Evolutionary conservation across 306 rosid genomes (phyloP).

Genomic region (Cucurbita pepo): DNA sequence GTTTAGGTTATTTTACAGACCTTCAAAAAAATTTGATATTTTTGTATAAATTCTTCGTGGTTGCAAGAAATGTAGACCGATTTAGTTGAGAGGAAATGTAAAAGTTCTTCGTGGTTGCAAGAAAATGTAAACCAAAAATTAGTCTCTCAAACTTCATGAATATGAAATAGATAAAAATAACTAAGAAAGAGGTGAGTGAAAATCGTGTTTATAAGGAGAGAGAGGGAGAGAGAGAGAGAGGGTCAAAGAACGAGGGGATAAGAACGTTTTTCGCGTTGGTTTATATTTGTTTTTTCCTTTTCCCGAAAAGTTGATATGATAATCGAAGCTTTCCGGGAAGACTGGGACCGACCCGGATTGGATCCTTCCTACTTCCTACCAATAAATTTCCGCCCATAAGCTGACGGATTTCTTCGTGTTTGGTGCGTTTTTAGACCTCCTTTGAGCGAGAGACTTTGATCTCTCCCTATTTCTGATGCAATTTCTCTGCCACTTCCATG

Average conservation of each 20-base stretch:
- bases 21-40: background rate
- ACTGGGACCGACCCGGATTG: background rate
- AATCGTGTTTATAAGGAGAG: too few species aligned
- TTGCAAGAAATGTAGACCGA: too few species aligned
- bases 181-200: too few species aligned
- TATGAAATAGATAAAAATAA: too few species aligned
- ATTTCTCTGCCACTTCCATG: slow-evolving; percentile 4
- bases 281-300: background rate
- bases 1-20: background rate
- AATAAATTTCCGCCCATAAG: background rate
- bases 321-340: background rate
- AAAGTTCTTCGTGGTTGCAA: too few species aligned
- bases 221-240: background rate
- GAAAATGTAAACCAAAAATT: too few species aligned
- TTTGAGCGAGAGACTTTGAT: background rate
- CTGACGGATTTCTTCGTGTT: background rate
- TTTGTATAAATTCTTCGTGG: background rate
- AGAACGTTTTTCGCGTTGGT: background rate
- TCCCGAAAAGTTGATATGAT: background rate
- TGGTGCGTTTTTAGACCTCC: background rate
- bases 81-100: too few species aligned
- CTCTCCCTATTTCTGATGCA: slow-evolving; percentile 1
- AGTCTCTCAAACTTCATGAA: too few species aligned
- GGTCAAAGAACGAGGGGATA: background rate
- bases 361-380: background rate